Evolutionary conservation across 225 moss, liverwort and hornwort species (phyloP).

Genomic region (Physcomitrellopsis africana): DNA sequence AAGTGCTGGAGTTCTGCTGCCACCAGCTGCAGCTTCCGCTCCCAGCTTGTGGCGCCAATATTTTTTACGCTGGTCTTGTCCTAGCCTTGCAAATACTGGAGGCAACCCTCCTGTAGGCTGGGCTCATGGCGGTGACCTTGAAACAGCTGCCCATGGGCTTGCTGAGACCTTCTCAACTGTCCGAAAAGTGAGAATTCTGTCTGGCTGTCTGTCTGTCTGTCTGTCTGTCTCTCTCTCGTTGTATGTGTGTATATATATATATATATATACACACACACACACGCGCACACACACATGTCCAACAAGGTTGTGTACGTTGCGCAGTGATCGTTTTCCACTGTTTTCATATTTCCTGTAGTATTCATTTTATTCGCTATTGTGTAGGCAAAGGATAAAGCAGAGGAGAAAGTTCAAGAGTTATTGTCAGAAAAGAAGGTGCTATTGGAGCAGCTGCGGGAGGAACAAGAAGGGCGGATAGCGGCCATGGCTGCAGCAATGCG

Average conservation of each 20-base stretch:
- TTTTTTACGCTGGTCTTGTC: slow-evolving; percentile 96
- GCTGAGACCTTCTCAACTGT: slow-evolving; percentile 61
- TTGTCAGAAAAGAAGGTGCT: slow-evolving; percentile 53
- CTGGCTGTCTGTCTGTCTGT: too few species aligned
- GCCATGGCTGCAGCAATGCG: slow-evolving; percentile 63
- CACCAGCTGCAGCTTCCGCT: slow-evolving; percentile 91
- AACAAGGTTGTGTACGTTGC: too few species aligned
- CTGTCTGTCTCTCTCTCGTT: not conserved
- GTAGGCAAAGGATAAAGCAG: slow-evolving; percentile 85
- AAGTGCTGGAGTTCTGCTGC: slow-evolving; percentile 72
- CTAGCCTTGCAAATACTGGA: slow-evolving; percentile 64
- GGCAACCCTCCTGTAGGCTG: slow-evolving; percentile 74
- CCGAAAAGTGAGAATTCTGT: slow-evolving; percentile 54
- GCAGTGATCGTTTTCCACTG: not conserved
- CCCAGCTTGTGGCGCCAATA: slow-evolving; percentile 93
- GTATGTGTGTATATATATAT: not conserved
- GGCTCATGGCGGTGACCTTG: slow-evolving; percentile 83
- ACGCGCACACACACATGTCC: not conserved
- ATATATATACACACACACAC: not conserved
- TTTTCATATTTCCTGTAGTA: slow-evolving; percentile 7
- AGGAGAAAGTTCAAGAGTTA: slow-evolving; percentile 63
- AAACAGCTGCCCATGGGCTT: slow-evolving; percentile 77
- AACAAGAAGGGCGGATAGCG: slow-evolving; percentile 51
- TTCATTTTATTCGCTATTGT: slow-evolving; percentile 22
- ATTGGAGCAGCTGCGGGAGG: slow-evolving; percentile 66